A percentile compares a stretch with the other conserved stretches of the same genome.
Conservation (phyloP, 78 protist genomes). For the Dictyostelium discoideum region DNA sequence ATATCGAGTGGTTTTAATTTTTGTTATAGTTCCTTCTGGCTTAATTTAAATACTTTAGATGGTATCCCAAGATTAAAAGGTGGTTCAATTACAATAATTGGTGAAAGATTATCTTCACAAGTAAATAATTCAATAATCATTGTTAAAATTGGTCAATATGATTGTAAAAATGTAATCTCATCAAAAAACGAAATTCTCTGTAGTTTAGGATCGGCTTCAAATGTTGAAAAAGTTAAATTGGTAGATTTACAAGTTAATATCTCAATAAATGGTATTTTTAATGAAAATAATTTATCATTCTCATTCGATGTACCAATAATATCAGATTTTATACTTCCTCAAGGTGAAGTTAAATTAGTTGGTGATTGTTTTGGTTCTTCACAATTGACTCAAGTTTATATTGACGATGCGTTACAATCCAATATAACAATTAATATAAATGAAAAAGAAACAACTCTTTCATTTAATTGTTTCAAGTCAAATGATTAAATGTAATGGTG, state of each 20-base stretch:
- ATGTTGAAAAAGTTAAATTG: too few species aligned
- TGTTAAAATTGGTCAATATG: too few species aligned
- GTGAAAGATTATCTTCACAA: background rate
- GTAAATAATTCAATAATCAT: background rate
- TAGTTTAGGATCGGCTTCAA: too few species aligned
- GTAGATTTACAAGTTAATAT: background rate
- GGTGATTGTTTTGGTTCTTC: background rate
- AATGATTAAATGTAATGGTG: background rate
- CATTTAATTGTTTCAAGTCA: background rate
- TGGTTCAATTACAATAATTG: background rate
- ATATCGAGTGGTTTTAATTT: background rate
- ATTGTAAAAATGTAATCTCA: too few species aligned
- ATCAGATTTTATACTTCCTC: background rate
- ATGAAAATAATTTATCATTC: background rate
- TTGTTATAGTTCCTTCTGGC: background rate
- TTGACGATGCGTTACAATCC: background rate
- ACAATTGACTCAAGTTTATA: background rate
- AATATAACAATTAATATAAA: background rate
- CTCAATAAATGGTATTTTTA: background rate
- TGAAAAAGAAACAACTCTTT: background rate
- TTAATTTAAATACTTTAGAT: background rate
- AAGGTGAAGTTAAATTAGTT: background rate
- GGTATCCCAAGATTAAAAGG: background rate
- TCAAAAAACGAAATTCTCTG: too few species aligned
- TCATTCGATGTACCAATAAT: background rate